A percentile compares a stretch with the other conserved stretches of the same genome.
Evolutionary conservation across 1,284 basidiomycete species (phyloP).

Genomic region (Tilletia setariae): DNA sequence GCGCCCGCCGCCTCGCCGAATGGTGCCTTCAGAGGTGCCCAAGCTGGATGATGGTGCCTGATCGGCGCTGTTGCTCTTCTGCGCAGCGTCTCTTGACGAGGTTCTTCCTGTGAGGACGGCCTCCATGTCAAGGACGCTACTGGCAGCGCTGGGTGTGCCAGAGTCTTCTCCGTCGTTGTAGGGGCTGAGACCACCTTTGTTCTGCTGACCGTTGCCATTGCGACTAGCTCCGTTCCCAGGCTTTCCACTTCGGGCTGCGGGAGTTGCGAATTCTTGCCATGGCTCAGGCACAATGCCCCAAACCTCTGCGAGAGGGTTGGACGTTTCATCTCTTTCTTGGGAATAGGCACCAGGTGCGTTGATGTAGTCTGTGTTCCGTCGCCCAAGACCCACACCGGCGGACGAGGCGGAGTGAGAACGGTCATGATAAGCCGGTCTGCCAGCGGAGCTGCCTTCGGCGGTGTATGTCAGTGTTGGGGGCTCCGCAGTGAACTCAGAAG

Average conservation of each 20-base stretch:
- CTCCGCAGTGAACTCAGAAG: conserved; percentile 26
- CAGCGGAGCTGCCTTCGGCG: neutral
- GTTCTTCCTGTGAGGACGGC: conserved; percentile 45
- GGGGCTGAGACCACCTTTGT: conserved; percentile 26
- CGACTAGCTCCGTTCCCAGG: neutral
- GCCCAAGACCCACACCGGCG: neutral
- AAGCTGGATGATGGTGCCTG: conserved; percentile 22
- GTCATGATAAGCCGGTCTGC: neutral
- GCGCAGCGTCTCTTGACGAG: neutral
- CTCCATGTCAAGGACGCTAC: conserved; percentile 47
- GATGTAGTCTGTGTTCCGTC: conserved; percentile 2
- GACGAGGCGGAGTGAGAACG: neutral
- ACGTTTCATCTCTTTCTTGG: conserved; percentile 33
- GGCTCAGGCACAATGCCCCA: conserved; percentile 51
- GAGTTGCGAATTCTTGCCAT: conserved; percentile 51
- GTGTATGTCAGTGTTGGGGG: conserved; percentile 22
- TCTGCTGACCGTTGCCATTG: neutral
- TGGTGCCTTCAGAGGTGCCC: conserved; percentile 13
- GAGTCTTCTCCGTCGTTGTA: conserved; percentile 29
- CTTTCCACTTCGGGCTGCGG: conserved; percentile 23
- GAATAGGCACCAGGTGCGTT: conserved; percentile 15
- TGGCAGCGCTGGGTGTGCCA: conserved; percentile 37
- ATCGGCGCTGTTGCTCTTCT: neutral
- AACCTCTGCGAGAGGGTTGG: conserved; percentile 46
- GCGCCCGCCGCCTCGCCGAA: neutral